Evolutionary conservation across 2,329 filamentous ascomycete species (phyloP), one percentile per base, ranked within the genome.

Genomic region (Aspergillus phoenicis): DNA sequence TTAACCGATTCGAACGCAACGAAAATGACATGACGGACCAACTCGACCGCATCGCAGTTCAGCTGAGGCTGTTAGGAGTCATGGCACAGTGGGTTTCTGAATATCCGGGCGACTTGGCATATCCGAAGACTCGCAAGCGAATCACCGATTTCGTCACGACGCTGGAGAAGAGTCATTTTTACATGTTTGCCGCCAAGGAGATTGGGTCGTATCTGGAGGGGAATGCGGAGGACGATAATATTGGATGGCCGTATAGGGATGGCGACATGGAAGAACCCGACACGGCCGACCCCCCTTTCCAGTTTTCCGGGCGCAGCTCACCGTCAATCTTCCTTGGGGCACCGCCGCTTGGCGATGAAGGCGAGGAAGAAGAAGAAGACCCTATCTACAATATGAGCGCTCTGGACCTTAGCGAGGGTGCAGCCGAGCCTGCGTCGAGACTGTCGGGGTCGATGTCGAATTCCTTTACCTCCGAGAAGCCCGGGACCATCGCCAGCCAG

Each of bases 21-120:
- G 90, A 96, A 66, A 83, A 90, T 24, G 87, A 87, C 69, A 85
- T 87, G 47, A 88, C 90, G 62, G 83, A 87, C 64, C 89, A 91
- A 64, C 84, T 97, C 47, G 88, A 88, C 57, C 91, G 89, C 68
- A 93, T 90, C 43, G 88, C 90, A 7, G 87, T 89, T 5, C 94
- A 97, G 73, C 83, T 97, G 58, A 87, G 93, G 55, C 90, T 94
- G 63, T 88, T 97, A 41, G 89, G 91, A 66, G 87, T 95, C 6
- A 81, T 98, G 61, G 91, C 92, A 5, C 91, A 91, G 73, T 99
- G 95, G 95, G 89, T 96, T 1, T 88, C 89, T 15, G 82, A 89
- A 47, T 98, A 98, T 75, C 93, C 95, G 0, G 94, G 93, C 15
- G 95, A 99, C 75, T 97, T 98, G 81, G 93, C 93, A 1, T 88